Evolutionary conservation across 192 early-diverging fungal genomes (phyloP), one percentile per base, ranked within the genome.

Genomic region (Tieghemiomyces parasiticus): DNA sequence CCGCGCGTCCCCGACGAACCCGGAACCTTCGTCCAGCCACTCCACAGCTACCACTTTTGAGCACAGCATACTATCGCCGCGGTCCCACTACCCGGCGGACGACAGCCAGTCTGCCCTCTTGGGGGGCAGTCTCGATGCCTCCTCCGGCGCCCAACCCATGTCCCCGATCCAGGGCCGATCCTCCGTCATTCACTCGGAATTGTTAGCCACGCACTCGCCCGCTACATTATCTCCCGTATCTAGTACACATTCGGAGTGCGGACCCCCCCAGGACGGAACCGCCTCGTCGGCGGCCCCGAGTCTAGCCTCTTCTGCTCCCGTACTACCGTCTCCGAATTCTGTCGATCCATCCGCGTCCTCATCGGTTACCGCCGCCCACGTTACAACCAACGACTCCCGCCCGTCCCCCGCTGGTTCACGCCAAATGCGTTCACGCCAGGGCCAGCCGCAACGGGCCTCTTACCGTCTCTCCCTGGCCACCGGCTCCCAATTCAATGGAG

Each of bases 131-230:
- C 24, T 30, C 22, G 24, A 24, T 52, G 14, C 50, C 26, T 30
- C 50, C 30, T 30, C 26, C 2, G 50, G 38, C 38, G 38, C 8
- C 38, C 38, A 52, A 52, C 26, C 50, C 50, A 8, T 52, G 24
- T 52, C 50, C 6, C 50, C 50, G 19, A 52, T 52, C 26, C 50
- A 52, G 1, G 50, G 50, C 2, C 50, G 50, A 13, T 52, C 50
- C 26, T 52, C 50, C 30, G 50, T 52, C 14, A 52, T 52, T 52
- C 50, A 52, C 26, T 25, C 50, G 22, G 50, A 52, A 20, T 16
- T 52, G 12, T 28, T 52, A 3, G 14, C 22, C 26, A 16, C 30
- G 22, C 6, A 29, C 20, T 52, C 50, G 13, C 50, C 50, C 50
- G 26, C 50, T 1, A 52, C 50, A 0, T 28, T 52, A 8, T 42